Evolutionary conservation across 345 rosid species (phyloP), one percentile per base, ranked within the genome.

Genomic region (Turritis glabra): DNA sequence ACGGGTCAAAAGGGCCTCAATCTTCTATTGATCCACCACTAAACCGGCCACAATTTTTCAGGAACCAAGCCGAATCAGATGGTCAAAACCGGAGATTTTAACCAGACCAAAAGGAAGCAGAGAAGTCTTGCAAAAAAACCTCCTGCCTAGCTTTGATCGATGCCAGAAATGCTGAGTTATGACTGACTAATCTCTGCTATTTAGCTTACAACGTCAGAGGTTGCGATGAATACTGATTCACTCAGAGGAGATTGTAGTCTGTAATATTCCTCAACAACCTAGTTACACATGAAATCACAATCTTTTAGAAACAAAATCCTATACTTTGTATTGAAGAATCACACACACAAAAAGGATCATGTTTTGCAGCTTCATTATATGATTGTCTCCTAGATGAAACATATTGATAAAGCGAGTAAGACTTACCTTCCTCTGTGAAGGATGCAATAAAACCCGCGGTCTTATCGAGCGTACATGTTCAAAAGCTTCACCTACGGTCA

Each of bases 401-500:
- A 14, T 60, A 23, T 35, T 7, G 4, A 25, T 59, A 47, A 25
- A 37, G n/a, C 11, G 0, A 19, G 5, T 2, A 23, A 33, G 32
- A 25, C 3, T 51, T 62, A 87, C 94, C 88, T 72, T 78, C 85
- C 82, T 71, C 73, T 89, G 90, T 1, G 91, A 83, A 72, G 82
- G 61, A 52, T 87, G 88, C 18, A 89, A 73, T 47, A 83, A 85
- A 55, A 87, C 94, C 58, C 87, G 84, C 4, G 90, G 88, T 50
- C 91, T 76, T 72, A 85, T 84, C 44, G 88, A 87, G 68, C 85
- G 82, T 22, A 87, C 87, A 57, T 87, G 83, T 21, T 77, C 84
- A 51, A 80, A 87, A 58, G 91, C 94, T 38, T 73, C 65, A 62
- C 80, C 79, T 47, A 87, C 88, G 9, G 87, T 77, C 94, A 89